phyloP scores from a whole-genome alignment of 169 alveolate species.

The Plasmodium yoelii region DNA sequence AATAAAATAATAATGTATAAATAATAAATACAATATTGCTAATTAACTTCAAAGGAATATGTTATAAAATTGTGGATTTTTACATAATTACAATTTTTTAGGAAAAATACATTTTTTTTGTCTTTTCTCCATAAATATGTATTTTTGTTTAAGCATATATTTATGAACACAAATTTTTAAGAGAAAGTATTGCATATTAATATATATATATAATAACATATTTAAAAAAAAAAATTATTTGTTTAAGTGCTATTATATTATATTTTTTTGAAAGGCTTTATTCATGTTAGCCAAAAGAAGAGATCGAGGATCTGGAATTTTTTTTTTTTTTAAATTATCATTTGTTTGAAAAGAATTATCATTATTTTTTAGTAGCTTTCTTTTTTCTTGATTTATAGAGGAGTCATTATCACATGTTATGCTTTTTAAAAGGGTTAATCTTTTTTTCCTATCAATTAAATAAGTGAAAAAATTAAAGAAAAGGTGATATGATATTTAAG shows the following conservation, averaged over 20 bases:
- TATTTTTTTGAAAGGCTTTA: slow-evolving; percentile 68
- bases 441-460: background rate
- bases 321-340: slow-evolving; percentile 9
- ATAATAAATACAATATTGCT: no score
- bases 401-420: slow-evolving; percentile 4
- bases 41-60: no score
- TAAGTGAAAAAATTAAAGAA: background rate
- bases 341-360: slow-evolving; percentile 1
- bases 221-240: no score
- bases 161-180: no score
- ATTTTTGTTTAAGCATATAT: no score
- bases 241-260: slow-evolving; percentile 13
- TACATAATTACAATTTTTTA: no score
- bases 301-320: slow-evolving; percentile 54
- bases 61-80: no score
- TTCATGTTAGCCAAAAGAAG: slow-evolving; percentile 70
- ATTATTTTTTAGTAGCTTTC: background rate
- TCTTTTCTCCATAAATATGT: no score
- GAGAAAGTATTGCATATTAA: no score
- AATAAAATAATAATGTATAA: no score
- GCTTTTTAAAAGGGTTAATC: background rate
- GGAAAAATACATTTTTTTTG: no score
- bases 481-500: background rate
- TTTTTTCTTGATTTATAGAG: background rate
- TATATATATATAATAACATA: no score